Evolutionary conservation across 177 flowering plant species (phyloP), one percentile per base, ranked within the genome.

Genomic region (Vitis hybrid): DNA sequence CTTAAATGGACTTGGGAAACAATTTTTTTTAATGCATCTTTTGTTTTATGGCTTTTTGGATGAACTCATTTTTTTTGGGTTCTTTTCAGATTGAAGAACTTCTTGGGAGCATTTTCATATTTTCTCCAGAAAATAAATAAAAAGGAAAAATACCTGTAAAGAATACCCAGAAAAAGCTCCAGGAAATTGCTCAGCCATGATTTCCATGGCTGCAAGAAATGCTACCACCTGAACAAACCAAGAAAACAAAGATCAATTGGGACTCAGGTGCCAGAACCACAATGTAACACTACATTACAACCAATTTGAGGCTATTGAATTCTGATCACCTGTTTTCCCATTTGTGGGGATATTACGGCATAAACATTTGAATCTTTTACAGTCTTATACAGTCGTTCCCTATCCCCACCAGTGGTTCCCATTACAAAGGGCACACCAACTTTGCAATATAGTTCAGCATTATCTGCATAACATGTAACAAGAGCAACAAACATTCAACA

Each of bases 391-490:
- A 93, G 75, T 19, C 48, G 78, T 65, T 87, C 88, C 82, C 98
- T 86, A 76, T 94, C 94, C 65, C 99, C 97, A 56, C 98, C 98
- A 69, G 98, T 94, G 13, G 99, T 94, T 79, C 99, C 99, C 92
- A 94, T 90, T 52, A 94, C 97, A 86, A 94, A 94, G 26, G 99
- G 99, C 17, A 93, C 97, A 56, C 98, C 96, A 70, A 91, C 78
- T 82, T 91, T 93, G 87, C 87, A 81, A 77, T 94, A 93, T 34
- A 93, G 74, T 56, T 87, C 94, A 5, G 97, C 99, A 82, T 93
- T 94, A 51, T 78, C 97, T 92, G 79, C 55, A 75, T 17, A 60
- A 26, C 23, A 60, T 17, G 55, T 34, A 34, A 56, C 8, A 45
- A 17, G 40, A 66, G 40, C 12, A 50, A 50, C 12, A 19, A 11